Base-by-base conservation (phyloP, 148 eudicot genomes). In the Chenopodium suecicum region DNA sequence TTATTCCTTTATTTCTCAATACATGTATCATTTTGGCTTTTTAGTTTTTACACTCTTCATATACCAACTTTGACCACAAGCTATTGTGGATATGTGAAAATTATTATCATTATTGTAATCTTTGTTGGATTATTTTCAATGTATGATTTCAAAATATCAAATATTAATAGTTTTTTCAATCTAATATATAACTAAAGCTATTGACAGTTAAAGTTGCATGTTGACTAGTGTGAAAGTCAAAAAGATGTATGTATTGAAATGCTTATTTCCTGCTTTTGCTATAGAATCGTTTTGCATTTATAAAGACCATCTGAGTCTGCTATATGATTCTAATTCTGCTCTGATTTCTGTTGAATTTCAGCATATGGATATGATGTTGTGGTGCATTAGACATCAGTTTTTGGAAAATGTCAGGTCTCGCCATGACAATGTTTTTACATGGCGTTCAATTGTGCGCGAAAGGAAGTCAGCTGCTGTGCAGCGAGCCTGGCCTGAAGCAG, bases 291-390 rank as follows among this genome's bases (percentile, higher is more conserved):
- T 58, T 4, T 14, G 62, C 60, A 54, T 47, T 19, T 27, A 77
- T 29, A 41, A 73, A 60, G 25, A 44, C 6, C 7, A 41, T 34
- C 22, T 54, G 6, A 44, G 70, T 69, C 74, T 44, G 9, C 14
- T 56, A 5, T 52, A 13, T 63, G 65, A 46, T 11, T 17, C 16
- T 73, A 73, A 44, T 78, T 46, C 19, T 68, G 74, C 75, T 76
- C 10, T 72, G 19, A 16, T 80, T 52, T 60, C 46, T 79, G 74
- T 77, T 73, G 62, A 73, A 83, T 83, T 78, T 76, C 92, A 96
- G 99, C 99, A 96, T 82, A 77, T 90, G 92, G 97, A 96, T 81
- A 91, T 92, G 86, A 96, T 96, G 93, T 77, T 87, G 83, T 96
- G 99, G 99, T 91, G 93, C 84, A 89, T 86, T 84, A 89, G 95